Evolutionary conservation across 2,329 filamentous ascomycete genomes (phyloP).

Genomic region (Phialemonium atrogriseum): DNA sequence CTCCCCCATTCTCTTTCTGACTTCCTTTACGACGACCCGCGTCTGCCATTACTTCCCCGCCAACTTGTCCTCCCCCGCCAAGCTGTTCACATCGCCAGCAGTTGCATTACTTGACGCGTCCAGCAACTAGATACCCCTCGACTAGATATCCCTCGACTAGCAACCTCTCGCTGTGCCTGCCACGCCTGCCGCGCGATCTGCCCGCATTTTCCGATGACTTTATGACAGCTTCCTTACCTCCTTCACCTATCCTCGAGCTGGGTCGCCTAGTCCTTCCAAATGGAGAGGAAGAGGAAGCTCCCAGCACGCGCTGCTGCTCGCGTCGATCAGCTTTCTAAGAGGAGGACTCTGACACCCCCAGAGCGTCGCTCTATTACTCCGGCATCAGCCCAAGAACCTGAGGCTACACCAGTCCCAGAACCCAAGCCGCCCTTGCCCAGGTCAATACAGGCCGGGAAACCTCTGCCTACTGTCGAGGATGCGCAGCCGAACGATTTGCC

Average conservation of each 20-base stretch:
- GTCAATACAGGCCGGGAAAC: constrained; percentile 55
- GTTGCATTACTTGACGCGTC: no score
- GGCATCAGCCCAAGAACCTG: constrained; percentile 13
- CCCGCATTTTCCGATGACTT: constrained; percentile 13
- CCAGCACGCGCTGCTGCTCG: constrained; percentile 54
- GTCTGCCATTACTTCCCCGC: no score
- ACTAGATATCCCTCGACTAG: no score
- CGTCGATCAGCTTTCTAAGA: constrained; percentile 51
- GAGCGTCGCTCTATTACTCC: constrained; percentile 39
- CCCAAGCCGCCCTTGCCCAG: constrained; percentile 45
- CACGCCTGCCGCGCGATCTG: no score
- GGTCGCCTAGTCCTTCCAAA: constrained; percentile 21
- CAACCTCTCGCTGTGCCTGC: no score
- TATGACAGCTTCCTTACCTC: constrained; percentile 10
- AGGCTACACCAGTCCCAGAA: constrained; percentile 25
- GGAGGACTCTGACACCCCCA: constrained; percentile 47
- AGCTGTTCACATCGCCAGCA: no score
- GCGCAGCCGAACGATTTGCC: constrained; percentile 58
- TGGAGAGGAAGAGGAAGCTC: constrained; percentile 61
- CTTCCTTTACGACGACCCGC: no score
- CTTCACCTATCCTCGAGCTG: constrained; percentile 7
- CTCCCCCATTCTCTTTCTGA: no score
- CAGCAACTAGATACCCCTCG: no score
- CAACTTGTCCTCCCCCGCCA: no score
- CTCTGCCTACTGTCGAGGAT: constrained; percentile 61